Evolutionary conservation across 257 asterid species (phyloP), one percentile per base, ranked within the genome.

Genomic region (Lantana camara): DNA sequence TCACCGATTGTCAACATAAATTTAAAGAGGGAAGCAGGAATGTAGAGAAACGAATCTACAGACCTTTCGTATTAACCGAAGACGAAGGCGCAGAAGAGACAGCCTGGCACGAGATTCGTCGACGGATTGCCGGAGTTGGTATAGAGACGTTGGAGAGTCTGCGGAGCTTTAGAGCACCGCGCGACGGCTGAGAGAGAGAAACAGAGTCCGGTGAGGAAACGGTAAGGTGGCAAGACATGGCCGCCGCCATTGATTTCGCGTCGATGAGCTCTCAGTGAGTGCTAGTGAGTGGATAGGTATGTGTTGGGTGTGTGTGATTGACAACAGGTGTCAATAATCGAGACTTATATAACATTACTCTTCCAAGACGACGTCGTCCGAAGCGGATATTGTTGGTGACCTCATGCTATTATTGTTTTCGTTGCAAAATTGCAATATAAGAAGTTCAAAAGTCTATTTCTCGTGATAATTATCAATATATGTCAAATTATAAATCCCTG

Each of bases 41-140:
- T 24, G n/a, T 5, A 17, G 11, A 4, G 38, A 34, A 37, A 13
- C 32, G 12, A 47, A 55, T 29, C 16, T 16, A 4, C 35, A 27
- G n/a, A 91, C 96, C 91, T 83, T 89, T 89, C 41, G n/a, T 69
- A 41, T 67, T 71, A 69, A 75, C 82, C 23, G 85, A 44, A 12
- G 95, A 72, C 27, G 83, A 30, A 11, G 85, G 69, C 23, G 74
- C 75, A 65, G 95, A 52, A 66, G 85, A 72, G 72, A 76, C 83
- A 57, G 68, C 29, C 70, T 83, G 98, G 75, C 96, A 89, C 38
- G 85, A 80, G 85, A 92, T 68, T 73, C 75, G 78, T 61, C 74
- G 88, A 62, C 79, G 77, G 67, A 66, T 68, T 20, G 71, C 69
- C 34, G 83, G 82, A 59, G 84, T 52, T 14, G 82, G 32, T 4